These are phyloP conservation scores for Neurospora sp. DNA, from an alignment of 495 filamentous ascomycete genomes.

Conservation along the genomic window DNA sequence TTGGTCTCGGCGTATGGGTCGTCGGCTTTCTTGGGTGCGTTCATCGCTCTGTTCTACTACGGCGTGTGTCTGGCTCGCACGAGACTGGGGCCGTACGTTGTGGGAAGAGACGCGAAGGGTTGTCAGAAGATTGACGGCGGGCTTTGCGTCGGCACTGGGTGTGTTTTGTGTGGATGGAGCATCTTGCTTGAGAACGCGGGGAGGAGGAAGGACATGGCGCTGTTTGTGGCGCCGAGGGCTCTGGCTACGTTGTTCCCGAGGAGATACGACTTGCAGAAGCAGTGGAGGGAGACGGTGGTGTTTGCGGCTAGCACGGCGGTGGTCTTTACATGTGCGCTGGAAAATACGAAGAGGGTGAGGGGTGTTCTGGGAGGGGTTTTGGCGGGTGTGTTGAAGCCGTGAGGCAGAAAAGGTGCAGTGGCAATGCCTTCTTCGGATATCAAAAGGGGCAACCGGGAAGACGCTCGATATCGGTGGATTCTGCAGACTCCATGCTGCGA, in stretches of 20 bases:
- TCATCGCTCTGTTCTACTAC: constrained; percentile 81
- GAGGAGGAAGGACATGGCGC: constrained; percentile 65
- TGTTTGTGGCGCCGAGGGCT: constrained; percentile 82
- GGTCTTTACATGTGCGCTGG: constrained; percentile 60
- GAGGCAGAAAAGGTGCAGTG: neutral
- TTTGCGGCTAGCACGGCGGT: constrained; percentile 70
- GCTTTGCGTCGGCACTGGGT: constrained; percentile 64
- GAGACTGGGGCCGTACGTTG: constrained; percentile 61
- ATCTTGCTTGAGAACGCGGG: constrained; percentile 61
- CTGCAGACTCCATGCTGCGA: neutral
- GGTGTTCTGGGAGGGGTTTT: constrained; percentile 65
- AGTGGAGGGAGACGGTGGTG: constrained; percentile 63
- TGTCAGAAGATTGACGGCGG: constrained; percentile 45
- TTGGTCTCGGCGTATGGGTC: constrained; percentile 56
- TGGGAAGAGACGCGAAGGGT: constrained; percentile 36
- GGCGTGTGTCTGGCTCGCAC: constrained; percentile 76
- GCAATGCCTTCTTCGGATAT: neutral
- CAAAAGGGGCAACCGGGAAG: neutral
- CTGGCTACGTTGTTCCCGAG: constrained; percentile 68
- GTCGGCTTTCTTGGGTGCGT: constrained; percentile 73
- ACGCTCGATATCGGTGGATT: neutral
- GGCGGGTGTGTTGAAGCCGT: constrained; percentile 36
- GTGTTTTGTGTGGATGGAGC: constrained; percentile 77
- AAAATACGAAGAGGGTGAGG: constrained; percentile 55
- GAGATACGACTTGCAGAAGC: constrained; percentile 54